Base-by-base conservation (phyloP, 2,329 filamentous ascomycete species). In the Penicillium aurantiogriseum region DNA sequence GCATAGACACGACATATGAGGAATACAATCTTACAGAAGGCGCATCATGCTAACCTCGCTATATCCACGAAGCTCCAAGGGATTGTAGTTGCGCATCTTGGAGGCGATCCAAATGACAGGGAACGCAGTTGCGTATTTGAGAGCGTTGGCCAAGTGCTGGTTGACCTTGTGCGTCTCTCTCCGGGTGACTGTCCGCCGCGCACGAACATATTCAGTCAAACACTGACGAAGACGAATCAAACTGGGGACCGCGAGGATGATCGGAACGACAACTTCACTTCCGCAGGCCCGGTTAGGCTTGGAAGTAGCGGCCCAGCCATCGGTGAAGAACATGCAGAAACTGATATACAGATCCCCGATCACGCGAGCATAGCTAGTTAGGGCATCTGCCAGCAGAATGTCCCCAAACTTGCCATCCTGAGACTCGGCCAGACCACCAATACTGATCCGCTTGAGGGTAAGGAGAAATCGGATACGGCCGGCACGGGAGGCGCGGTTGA, bases 371-470 rank as follows among this genome's bases (percentile, higher is more conserved):
- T 97, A 99, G 69, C 90, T 95, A 42, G 94, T 99, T 66, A 97
- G 78, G 54, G 92, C 93, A 82, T 99, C 94, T 35, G 94, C 92
- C 19, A 99, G 85, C 57, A 99, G 78, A 51, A 97, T 89, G 71
- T 99, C 94, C 55, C 91, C 93, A 69, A 97, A 97, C 71, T 96
- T 96, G 54, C 93, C 92, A 74, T 97, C 90, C 65, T 90, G 85
- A 0, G 90, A 81, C 74, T 93, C 88, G 15, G 94, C 93, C 25
- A 99, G 82, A 0, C 93, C 92, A 25, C 94, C 94, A 43, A 97
- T 79, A 66, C 85, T 85, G 59, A 97, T 86, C 56, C 94, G 88
- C 59, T 86, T 86, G 44, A 97, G 79, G 0, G 87, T 93, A 11
- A 84, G 77, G 46, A 95, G 83, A 43, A 96, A 89, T 1, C 91